Evolutionary conservation across 371 early-diverging fungal species (phyloP).

Genomic region (Gilbertella persicaria): DNA sequence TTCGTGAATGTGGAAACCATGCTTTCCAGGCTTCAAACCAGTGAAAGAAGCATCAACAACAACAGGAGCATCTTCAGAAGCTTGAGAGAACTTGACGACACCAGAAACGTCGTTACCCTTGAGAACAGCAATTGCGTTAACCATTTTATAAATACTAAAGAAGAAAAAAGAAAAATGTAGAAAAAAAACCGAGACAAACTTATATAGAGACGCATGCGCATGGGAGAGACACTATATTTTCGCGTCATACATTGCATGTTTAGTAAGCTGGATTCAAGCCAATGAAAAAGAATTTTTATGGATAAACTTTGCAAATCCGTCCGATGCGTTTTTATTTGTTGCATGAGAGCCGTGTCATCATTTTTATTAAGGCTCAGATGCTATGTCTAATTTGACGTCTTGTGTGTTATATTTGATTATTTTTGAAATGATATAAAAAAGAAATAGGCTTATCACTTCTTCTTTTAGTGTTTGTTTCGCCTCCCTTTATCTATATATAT

Average conservation of each 20-base stretch:
- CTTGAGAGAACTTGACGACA: conserved; percentile 78
- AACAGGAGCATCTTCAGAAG: conserved; percentile 60
- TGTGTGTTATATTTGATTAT: no score
- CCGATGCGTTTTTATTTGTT: no score
- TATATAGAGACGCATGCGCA: not conserved
- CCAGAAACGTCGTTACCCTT: conserved; percentile 66
- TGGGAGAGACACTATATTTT: conserved; percentile 1
- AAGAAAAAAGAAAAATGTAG: conserved; percentile 9
- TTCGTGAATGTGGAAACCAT: conserved; percentile 93
- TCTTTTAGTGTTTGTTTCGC: no score
- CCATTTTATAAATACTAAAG: conserved; percentile 45
- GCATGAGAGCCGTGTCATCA: no score
- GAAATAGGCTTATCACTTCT: no score
- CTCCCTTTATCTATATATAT: no score
- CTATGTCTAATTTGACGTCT: no score
- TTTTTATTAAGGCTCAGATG: no score
- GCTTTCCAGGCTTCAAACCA: conserved; percentile 77
- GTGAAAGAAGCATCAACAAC: conserved; percentile 64
- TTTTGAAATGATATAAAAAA: no score
- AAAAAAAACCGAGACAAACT: conserved; percentile 4
- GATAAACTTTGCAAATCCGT: no score
- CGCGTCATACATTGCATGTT: conserved; percentile 20
- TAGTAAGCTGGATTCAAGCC: conserved; percentile 8
- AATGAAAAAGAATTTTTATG: not conserved
- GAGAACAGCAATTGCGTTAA: conserved; percentile 82